These are phyloP conservation scores for Xylaria arbuscula DNA, from an alignment of 2,329 filamentous ascomycete species.

Conservation along the genomic window DNA sequence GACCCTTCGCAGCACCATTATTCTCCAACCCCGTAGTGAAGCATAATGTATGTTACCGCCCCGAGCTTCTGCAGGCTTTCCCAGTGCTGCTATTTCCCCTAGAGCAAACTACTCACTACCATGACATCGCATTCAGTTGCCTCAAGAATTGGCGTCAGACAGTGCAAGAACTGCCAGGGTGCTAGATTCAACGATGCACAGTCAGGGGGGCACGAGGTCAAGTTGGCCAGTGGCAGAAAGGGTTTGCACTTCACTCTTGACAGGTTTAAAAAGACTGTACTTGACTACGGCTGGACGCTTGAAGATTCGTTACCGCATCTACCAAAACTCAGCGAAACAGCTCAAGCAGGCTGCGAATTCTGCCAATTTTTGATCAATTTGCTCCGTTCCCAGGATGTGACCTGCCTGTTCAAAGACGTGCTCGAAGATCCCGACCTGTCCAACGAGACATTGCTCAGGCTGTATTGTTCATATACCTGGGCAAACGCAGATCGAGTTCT, in stretches of 20 bases:
- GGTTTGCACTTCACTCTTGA: neutral
- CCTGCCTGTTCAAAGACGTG: slow-evolving; percentile 10
- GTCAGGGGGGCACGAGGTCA: neutral
- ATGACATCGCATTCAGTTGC: neutral
- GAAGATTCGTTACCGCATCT: slow-evolving; percentile 5
- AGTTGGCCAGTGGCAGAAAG: neutral
- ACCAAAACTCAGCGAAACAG: slow-evolving; percentile 2
- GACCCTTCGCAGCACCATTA: too few species aligned
- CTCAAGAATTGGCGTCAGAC: neutral
- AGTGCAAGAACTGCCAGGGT: slow-evolving; percentile 3
- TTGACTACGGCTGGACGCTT: neutral
- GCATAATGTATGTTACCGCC: too few species aligned
- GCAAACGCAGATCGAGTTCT: neutral
- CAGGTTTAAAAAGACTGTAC: neutral
- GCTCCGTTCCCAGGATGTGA: slow-evolving; percentile 8
- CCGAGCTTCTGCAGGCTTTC: too few species aligned
- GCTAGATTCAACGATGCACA: slow-evolving; percentile 11
- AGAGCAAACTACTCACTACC: neutral
- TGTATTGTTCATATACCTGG: slow-evolving; percentile 16
- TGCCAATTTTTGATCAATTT: slow-evolving; percentile 16
- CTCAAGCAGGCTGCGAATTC: slow-evolving; percentile 20
- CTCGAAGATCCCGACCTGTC: neutral
- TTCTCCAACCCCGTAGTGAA: too few species aligned
- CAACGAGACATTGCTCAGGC: neutral
- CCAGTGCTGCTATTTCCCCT: too few species aligned